These are phyloP conservation scores for Lichtheimia ramosa DNA, from an alignment of 371 early-diverging fungal species.

Conservation along the genomic window DNA sequence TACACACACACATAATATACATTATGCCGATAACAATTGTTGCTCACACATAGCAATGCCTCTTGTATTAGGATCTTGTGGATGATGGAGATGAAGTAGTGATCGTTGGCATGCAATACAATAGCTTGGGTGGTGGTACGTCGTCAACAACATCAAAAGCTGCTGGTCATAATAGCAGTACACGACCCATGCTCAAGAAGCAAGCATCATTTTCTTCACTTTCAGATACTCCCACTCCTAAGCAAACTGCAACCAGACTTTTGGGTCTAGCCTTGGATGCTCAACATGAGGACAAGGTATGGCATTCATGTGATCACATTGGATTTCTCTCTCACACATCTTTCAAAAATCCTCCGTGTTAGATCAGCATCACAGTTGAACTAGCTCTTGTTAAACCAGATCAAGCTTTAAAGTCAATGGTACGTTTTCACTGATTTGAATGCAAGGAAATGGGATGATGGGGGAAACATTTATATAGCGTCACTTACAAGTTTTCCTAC, in stretches of 20 bases:
- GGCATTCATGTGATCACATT: not conserved
- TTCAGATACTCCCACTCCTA: slow-evolving; percentile 7
- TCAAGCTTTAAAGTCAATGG: no score
- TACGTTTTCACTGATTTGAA: no score
- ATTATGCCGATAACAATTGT: not conserved
- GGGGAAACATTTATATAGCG: not conserved
- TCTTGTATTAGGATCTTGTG: slow-evolving; percentile 5
- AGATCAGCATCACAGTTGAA: no score
- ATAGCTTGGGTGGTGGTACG: not conserved
- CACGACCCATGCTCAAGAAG: not conserved
- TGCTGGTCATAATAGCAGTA: slow-evolving; percentile 1
- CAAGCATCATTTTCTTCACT: not conserved
- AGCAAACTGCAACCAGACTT: not conserved
- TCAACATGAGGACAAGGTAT: slow-evolving; percentile 8
- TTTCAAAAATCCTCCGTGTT: no score
- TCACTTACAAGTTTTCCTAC: not conserved
- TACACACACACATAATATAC: not conserved
- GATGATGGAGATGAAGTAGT: slow-evolving; percentile 12
- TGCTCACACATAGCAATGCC: no score
- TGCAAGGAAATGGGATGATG: not conserved
- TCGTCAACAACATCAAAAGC: no score
- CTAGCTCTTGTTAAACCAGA: no score
- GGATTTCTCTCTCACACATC: not conserved
- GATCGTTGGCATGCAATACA: slow-evolving; percentile 6
- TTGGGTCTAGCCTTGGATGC: not conserved